Evolutionary conservation across 192 early-diverging fungal genomes (phyloP).

Genomic region (Jimgerdemannia flammicorona): DNA sequence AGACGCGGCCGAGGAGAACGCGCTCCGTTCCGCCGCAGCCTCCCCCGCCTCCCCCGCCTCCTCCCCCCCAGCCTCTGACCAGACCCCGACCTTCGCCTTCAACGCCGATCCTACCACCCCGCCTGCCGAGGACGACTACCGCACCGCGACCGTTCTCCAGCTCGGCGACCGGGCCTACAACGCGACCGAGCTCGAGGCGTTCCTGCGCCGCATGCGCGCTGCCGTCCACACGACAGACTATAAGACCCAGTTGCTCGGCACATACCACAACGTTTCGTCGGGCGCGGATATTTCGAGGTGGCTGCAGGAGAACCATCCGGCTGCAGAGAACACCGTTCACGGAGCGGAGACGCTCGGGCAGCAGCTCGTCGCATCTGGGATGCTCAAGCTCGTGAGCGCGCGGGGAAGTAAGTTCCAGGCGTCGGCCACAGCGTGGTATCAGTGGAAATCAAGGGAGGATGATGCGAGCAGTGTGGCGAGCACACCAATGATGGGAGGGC

Average conservation of each 20-base stretch:
- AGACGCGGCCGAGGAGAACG: constrained; percentile 55
- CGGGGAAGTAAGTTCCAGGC: constrained; percentile 67
- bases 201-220: constrained; percentile 48
- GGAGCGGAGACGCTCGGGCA: constrained; percentile 69
- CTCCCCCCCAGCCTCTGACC: no score
- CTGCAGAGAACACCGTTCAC: constrained; percentile 49
- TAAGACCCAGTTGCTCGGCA: constrained; percentile 66
- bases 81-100: not conserved
- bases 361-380: constrained; percentile 58
- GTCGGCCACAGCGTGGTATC: constrained; percentile 58
- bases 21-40: constrained; percentile 6
- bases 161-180: constrained; percentile 7
- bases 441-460: constrained; percentile 61
- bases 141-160: not conserved
- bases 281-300: constrained; percentile 70
- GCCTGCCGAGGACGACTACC: not conserved
- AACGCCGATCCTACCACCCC: not conserved
- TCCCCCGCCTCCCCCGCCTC: not conserved
- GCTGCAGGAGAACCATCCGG: constrained; percentile 62
- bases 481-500: constrained; percentile 24
- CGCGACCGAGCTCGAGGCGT: constrained; percentile 14
- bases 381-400: constrained; percentile 63
- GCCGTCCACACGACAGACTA: constrained; percentile 61
- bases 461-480: constrained; percentile 17
- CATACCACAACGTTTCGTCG: constrained; percentile 54